These are phyloP conservation scores for Wickerhamomyces sp. DNA, from an alignment of 1,139 yeast species.

Conservation along the genomic window DNA sequence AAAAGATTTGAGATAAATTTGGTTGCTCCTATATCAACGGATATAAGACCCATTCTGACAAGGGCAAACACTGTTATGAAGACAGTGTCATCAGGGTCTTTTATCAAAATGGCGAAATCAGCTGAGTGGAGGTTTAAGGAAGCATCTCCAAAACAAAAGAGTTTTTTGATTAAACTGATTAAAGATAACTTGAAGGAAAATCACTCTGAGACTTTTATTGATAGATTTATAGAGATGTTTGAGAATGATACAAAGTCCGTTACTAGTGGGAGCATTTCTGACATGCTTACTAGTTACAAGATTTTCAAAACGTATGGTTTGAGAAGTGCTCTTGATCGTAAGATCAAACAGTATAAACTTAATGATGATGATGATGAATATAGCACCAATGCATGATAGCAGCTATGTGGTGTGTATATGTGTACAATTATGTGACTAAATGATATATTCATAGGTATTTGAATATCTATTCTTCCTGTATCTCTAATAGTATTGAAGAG, in stretches of 20 bases:
- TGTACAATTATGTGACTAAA: neutral
- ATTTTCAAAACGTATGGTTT: neutral
- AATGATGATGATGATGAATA: too few species aligned
- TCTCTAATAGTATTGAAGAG: conserved; percentile 74
- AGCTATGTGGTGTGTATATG: too few species aligned
- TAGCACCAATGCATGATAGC: too few species aligned
- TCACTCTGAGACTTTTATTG: neutral
- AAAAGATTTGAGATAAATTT: conserved; percentile 17
- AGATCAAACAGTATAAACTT: neutral
- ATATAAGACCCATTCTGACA: conserved; percentile 16
- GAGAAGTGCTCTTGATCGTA: neutral
- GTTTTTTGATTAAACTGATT: neutral
- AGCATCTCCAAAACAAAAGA: neutral
- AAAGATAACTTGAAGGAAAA: neutral
- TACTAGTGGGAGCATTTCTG: neutral
- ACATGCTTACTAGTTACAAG: neutral
- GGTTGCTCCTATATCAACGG: conserved; percentile 19
- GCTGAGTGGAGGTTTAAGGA: conserved; percentile 28
- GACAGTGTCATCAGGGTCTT: conserved; percentile 8
- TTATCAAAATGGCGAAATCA: conserved; percentile 21
- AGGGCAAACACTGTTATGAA: conserved; percentile 19
- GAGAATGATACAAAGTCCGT: neutral
- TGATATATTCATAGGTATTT: too few species aligned
- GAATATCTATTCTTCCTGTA: conserved; percentile 2
- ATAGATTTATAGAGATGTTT: neutral